Base-by-base conservation (phyloP, 495 filamentous ascomycete species). In the Penicillium desertorum region DNA sequence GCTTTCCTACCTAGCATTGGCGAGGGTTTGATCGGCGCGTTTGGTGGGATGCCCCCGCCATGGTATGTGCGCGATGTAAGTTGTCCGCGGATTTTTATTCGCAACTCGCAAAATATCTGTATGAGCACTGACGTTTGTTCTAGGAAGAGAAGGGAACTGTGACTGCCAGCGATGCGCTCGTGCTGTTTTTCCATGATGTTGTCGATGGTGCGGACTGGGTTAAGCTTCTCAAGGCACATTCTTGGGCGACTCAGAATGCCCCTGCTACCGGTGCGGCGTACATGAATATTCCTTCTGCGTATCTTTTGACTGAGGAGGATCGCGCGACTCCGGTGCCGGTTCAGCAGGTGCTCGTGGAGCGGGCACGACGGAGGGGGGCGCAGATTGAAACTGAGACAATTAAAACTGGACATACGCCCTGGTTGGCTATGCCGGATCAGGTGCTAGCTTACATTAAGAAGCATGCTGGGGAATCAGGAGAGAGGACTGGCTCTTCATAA, bases 301-400 rank as follows among this genome's bases (percentile, higher is more conserved):
- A 75, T 61, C 34, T 77, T 12, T 43, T 69, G 14, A 77, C 73
- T 43, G 67, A 70, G 36, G 39, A 75, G 2, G 76, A 79, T 36
- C 59, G 66, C 1, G 69, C 72, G 3, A 70, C 73, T 34, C 75
- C 75, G 1, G 34, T 69, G 4, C 61, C 62, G 23, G 68, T 72
- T 36, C 76, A 77, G 65, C 70, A 76, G 45, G 45, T 65, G 41
- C 66, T 79, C 66, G 64, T 76, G 7, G 68, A 78, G 37, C 66
- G 65, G 19, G 70, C 67, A 3, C 59, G 60, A 34, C 45, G 49
- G 3, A 64, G 62, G 45, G 72, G 72, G 8, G 72, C 65, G 5
- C 12, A 53, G 23, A 67, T 75, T 19, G 59, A 58, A 22, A 70
- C 66, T 3, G 68, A 75, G 55, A 71, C 52, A 44, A 62, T 75